Conservation (phyloP, 345 rosid species). For the Aquilaria malaccensis region DNA sequence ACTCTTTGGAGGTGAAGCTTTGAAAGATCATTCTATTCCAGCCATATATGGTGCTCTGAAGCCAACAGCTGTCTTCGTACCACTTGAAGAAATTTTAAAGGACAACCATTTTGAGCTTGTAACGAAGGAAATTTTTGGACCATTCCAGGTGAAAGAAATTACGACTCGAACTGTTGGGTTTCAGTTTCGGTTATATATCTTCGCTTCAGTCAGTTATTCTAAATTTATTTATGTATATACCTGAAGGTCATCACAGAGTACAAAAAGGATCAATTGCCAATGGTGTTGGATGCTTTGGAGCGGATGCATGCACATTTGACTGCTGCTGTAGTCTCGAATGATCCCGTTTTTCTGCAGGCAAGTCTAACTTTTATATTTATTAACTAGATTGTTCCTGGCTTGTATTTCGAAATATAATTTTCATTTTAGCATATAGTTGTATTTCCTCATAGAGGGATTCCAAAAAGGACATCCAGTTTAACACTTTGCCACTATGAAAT, state of each 20-base stretch:
- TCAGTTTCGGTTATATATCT: not conserved
- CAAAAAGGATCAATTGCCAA: slow-evolving; percentile 64
- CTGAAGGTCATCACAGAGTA: slow-evolving; percentile 76
- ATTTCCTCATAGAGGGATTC: too few relatives aligned
- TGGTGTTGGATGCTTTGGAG: slow-evolving; percentile 81
- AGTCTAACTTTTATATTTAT: slow-evolving; percentile 6
- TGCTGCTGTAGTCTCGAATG: slow-evolving; percentile 93
- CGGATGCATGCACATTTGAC: slow-evolving; percentile 96
- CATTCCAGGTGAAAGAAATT: slow-evolving; percentile 66
- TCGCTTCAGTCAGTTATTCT: not conserved
- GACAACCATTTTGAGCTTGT: slow-evolving; percentile 65
- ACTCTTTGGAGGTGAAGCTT: slow-evolving; percentile 81
- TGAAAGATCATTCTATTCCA: slow-evolving; percentile 86
- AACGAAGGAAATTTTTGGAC: slow-evolving; percentile 88
- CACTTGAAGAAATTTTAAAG: slow-evolving; percentile 81
- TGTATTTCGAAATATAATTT: not conserved
- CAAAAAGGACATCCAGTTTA: not conserved
- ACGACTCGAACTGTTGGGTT: not conserved
- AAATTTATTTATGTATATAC: not conserved
- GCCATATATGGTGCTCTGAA: slow-evolving; percentile 78
- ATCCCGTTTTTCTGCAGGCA: slow-evolving; percentile 82
- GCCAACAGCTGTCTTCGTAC: slow-evolving; percentile 85
- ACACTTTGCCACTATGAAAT: not conserved
- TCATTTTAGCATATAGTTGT: not conserved
- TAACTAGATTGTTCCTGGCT: not conserved